These are phyloP conservation scores for Ceratobasidium sp. DNA, from an alignment of 1,284 basidiomycete species.

Conservation along the genomic window DNA sequence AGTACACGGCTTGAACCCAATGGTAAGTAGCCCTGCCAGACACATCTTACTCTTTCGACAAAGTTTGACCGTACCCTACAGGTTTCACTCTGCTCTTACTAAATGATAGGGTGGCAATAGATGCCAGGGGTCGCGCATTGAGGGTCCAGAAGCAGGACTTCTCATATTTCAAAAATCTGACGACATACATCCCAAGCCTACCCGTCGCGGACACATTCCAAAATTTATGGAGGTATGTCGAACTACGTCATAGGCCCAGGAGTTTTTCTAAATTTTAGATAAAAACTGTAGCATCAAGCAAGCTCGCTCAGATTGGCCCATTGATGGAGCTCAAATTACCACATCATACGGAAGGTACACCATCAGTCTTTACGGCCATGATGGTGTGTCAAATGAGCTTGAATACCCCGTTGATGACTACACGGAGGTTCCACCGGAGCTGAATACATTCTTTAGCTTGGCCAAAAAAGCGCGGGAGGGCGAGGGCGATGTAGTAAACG, in stretches of 20 bases:
- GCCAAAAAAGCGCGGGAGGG: slow-evolving; percentile 5
- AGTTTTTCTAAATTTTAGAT: not conserved
- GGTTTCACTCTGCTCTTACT: slow-evolving; percentile 60
- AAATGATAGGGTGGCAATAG: slow-evolving; percentile 56
- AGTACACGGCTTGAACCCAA: slow-evolving; percentile 18
- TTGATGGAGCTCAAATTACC: not conserved
- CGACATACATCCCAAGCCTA: slow-evolving; percentile 49
- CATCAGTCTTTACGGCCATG: slow-evolving; percentile 25
- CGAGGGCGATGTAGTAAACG: not conserved
- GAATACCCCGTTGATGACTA: slow-evolving; percentile 1
- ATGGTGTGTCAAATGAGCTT: slow-evolving; percentile 4
- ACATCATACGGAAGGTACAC: not conserved
- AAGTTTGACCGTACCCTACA: not conserved
- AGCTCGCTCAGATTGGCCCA: slow-evolving; percentile 8
- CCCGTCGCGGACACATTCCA: slow-evolving; percentile 56
- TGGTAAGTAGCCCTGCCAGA: not conserved
- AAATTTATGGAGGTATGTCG: slow-evolving; percentile 56
- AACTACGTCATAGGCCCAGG: too few species aligned
- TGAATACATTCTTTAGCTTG: not conserved
- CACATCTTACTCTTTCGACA: not conserved
- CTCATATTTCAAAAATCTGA: slow-evolving; percentile 53
- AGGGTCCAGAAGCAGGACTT: slow-evolving; percentile 54
- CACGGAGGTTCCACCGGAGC: not conserved
- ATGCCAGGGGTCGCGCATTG: slow-evolving; percentile 56
- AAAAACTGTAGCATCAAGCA: slow-evolving; percentile 2